Conservation (phyloP, 345 rosid genomes). For the Corchorus olitorius region DNA sequence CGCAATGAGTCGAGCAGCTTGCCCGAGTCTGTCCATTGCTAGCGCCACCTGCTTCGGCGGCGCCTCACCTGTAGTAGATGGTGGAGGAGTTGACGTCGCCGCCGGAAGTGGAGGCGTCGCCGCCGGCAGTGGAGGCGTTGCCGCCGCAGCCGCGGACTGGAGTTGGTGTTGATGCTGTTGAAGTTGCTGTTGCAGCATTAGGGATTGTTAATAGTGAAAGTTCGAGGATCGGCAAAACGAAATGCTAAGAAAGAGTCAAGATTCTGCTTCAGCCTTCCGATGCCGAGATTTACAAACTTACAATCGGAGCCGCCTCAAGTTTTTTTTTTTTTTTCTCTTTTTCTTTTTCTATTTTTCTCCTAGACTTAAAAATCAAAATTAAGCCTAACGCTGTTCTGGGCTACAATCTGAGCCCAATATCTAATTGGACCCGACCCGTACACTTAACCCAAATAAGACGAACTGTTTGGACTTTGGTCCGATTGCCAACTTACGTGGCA, state of each 20-base stretch:
- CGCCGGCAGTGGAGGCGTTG: slow-evolving; percentile 32
- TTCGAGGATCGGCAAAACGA: neutral
- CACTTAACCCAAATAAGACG: neutral
- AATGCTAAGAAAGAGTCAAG: neutral
- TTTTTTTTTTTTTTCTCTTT: too few species aligned
- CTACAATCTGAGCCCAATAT: neutral
- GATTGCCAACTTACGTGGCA: neutral
- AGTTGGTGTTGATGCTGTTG: slow-evolving; percentile 36
- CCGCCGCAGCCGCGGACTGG: slow-evolving; percentile 36
- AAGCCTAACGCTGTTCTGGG: too few species aligned
- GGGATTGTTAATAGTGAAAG: neutral
- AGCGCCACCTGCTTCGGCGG: slow-evolving; percentile 95
- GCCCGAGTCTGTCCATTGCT: slow-evolving; percentile 89
- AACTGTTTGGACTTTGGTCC: neutral
- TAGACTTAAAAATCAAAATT: too few species aligned
- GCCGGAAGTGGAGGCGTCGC: slow-evolving; percentile 26
- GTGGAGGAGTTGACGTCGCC: slow-evolving; percentile 24
- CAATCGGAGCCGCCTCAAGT: too few species aligned
- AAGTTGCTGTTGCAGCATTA: slow-evolving; percentile 24
- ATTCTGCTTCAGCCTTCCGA: neutral
- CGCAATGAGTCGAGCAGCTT: slow-evolving; percentile 85
- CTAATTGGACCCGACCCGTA: neutral
- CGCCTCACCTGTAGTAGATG: slow-evolving; percentile 54
- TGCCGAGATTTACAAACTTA: neutral
- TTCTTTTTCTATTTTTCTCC: too few species aligned